Base-by-base conservation (phyloP, 768 basidiomycete genomes). In the Dioszegia crocea region DNA sequence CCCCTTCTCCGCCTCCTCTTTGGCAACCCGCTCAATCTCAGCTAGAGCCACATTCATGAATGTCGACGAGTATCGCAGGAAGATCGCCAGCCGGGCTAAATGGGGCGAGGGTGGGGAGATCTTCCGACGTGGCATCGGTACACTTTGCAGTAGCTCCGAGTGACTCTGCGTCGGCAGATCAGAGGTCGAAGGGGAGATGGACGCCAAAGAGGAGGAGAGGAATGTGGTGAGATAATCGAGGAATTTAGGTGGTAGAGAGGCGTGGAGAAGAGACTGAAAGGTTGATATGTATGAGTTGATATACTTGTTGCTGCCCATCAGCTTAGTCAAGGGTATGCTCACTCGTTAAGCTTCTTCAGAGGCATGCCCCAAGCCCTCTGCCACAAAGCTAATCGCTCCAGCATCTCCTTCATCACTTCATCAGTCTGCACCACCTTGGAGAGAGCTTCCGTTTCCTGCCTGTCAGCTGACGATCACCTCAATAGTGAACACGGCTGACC, bases 11-110 rank as follows among this genome's bases (percentile, higher is more conserved):
- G 83, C 77, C 2, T 82, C 84, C 59, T 81, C 80, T 57, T 82
- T 55, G 0, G 96, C 86, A 58, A 88, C 82, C 4, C 79, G 73
- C 70, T 92, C 89, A 61, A 99, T 92, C 65, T 85, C 84, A 68
- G 88, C 87, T 63, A 91, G 91, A 27, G 89, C 88, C 3, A 92
- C 86, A 49, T 84, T 85, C 19, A 88, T 85, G 27, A 97, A 84
- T 57, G 91, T 66, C 6, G 61, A 59, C 11, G 65, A 61, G 47
- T 74, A 76, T 29, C 69, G 46, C 0, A 71, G 66, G 23, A 76
- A 55, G 6, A 73, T 53, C 10, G 67, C 73, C 21, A 76, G 51
- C 27, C 70, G 46, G 9, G 57, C 60, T 12, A 75, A 57, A 51
- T 64, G 64, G 21, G 70, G 60, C 1, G 66, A 66, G 1, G 71